Evolutionary conservation across 2,329 filamentous ascomycete species (phyloP), one percentile per base, ranked within the genome.

Genomic region (Byssochlamys sp.): DNA sequence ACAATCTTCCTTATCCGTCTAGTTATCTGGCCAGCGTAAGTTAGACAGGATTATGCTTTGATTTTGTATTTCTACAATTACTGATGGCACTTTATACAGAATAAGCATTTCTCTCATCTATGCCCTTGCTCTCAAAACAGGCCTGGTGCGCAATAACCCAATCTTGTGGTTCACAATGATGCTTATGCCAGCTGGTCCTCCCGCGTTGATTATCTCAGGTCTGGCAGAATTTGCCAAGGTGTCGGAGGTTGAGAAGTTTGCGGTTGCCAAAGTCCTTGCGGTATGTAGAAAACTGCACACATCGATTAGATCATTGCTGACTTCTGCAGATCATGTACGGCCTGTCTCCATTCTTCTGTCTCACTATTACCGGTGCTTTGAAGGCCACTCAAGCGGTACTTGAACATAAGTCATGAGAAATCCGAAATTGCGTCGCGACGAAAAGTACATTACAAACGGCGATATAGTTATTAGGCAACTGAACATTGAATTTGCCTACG

Each of bases 151-250:
- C 2, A 63, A 74, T 2, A 85, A 88, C 65, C 84, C 84, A 0
- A 81, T 88, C 61, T 69, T 88, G 31, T 87, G 84, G 84, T 88
- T 88, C 64, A 76, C 72, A 2, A 78, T 84, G 78, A 84, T 84
- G 81, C 64, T 84, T 28, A 83, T 83, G 78, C 80, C 81, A 0
- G 75, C 77, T 0, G 81, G 81, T 0, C 81, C 80, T 24, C 79
- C 80, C 1, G 80, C 81, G 0, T 74, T 83, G 76, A 79, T 80
- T 29, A 71, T 80, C 52, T 77, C 77, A 4, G 78, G 78, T 0
- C 66, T 83, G 26, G 78, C 80, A 3, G 80, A 82, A 57, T 71
- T 82, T 56, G 68, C 72, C 6, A 68, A 71, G 52, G 67, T 72
- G 3, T 67, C 74, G 26, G 74, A 78, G 52, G 62, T 65, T 31